Evolutionary conservation across 2,329 filamentous ascomycete genomes (phyloP).

Genomic region (Fusarium sp.): DNA sequence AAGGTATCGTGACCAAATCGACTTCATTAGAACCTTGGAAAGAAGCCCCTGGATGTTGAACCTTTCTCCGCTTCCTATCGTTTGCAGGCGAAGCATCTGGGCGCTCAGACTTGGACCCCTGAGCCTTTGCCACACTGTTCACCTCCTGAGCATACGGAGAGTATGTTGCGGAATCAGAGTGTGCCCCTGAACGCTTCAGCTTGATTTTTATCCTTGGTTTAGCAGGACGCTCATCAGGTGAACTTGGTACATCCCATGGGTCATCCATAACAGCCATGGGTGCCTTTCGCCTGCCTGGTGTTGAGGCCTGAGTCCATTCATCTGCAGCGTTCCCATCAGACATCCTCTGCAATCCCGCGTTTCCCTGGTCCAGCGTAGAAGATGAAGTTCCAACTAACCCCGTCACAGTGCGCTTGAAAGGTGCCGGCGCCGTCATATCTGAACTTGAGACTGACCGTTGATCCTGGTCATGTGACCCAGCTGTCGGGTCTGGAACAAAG

Average conservation of each 20-base stretch:
- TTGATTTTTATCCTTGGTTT: slow-evolving; percentile 30
- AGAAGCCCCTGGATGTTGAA: slow-evolving; percentile 22
- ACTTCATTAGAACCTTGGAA: slow-evolving; percentile 42
- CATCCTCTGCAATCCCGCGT: slow-evolving; percentile 19
- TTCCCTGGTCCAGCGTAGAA: slow-evolving; percentile 47
- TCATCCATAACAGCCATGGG: slow-evolving; percentile 47
- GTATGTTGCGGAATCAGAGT: neutral
- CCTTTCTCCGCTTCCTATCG: slow-evolving; percentile 43
- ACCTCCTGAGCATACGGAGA: neutral
- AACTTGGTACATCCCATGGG: slow-evolving; percentile 60
- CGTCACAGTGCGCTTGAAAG: slow-evolving; percentile 46
- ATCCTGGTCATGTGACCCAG: slow-evolving; percentile 18
- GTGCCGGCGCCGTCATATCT: slow-evolving; percentile 44
- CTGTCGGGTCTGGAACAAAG: slow-evolving; percentile 26
- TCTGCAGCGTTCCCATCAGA: slow-evolving; percentile 27
- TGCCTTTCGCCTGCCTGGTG: slow-evolving; percentile 47
- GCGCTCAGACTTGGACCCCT: neutral
- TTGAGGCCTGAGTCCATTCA: slow-evolving; percentile 51
- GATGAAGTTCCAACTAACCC: slow-evolving; percentile 45
- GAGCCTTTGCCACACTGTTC: neutral
- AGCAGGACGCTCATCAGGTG: slow-evolving; percentile 47
- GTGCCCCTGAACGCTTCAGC: slow-evolving; percentile 26
- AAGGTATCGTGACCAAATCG: slow-evolving; percentile 43
- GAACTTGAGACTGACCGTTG: slow-evolving; percentile 37
- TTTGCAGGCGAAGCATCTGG: slow-evolving; percentile 8